Evolutionary conservation across 148 eudicot species (phyloP).

Genomic region (Persicaria tinctoria): DNA sequence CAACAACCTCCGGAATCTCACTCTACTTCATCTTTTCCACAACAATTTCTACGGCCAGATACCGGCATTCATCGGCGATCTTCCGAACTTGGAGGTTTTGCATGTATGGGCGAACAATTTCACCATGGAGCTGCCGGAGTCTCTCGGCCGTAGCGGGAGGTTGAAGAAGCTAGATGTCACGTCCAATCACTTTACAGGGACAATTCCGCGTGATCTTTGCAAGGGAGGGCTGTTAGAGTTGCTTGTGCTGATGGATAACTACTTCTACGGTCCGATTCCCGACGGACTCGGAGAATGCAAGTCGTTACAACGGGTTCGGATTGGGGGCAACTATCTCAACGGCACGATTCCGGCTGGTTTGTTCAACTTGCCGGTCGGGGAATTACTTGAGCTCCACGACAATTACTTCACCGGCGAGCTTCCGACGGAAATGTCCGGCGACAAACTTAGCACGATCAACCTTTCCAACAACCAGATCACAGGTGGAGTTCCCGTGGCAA

Average conservation of each 20-base stretch:
- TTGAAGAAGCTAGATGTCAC: constrained; percentile 36
- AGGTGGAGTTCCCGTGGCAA: constrained; percentile 37
- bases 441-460: constrained; percentile 18
- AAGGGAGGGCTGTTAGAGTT: constrained; percentile 31
- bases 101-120: constrained; percentile 52
- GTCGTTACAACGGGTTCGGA: constrained; percentile 27
- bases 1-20: constrained; percentile 22
- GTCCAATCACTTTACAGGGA: constrained; percentile 35
- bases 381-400: constrained; percentile 33
- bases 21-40: constrained; percentile 24
- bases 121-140: constrained; percentile 31
- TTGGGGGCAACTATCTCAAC: constrained; percentile 30
- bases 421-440: constrained; percentile 30
- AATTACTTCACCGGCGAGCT: constrained; percentile 46
- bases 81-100: constrained; percentile 35
- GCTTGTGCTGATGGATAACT: constrained; percentile 33
- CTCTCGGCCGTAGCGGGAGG: constrained; percentile 43
- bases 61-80: constrained; percentile 37
- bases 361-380: constrained; percentile 29
- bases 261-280: constrained; percentile 52
- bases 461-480: constrained; percentile 37
- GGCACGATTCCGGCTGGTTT: constrained; percentile 43
- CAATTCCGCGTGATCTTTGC: constrained; percentile 45
- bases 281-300: constrained; percentile 37
- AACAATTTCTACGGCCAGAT: constrained; percentile 41